A percentile compares a stretch with the other conserved stretches of the same genome.
phyloP scores from a whole-genome alignment of 1,284 basidiomycete genomes.

The Ceratobasidium sp. region DNA sequence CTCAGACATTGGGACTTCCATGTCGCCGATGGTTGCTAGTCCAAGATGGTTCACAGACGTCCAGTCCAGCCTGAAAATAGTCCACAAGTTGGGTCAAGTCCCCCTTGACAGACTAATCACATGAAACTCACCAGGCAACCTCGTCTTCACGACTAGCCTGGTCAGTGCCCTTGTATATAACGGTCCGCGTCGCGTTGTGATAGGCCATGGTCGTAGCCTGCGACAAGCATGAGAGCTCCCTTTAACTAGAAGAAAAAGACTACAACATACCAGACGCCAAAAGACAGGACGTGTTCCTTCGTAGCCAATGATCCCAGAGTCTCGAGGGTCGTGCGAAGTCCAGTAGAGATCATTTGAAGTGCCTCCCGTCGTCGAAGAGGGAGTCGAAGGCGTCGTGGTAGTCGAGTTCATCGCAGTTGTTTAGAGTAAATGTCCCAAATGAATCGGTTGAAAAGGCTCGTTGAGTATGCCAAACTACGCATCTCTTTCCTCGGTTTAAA shows the following conservation, averaged over 20 bases:
- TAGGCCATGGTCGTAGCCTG: constrained; percentile 45
- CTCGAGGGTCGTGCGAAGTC: constrained; percentile 71
- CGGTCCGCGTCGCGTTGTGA: constrained; percentile 41
- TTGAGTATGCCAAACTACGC: not conserved
- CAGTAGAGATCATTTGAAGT: constrained; percentile 70
- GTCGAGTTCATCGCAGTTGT: constrained; percentile 15
- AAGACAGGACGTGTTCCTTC: constrained; percentile 71
- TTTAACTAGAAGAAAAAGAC: not conserved
- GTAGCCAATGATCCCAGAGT: constrained; percentile 75
- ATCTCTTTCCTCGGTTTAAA: constrained; percentile 23
- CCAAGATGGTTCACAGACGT: constrained; percentile 68
- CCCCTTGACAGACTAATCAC: not conserved
- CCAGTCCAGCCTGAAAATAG: constrained; percentile 67
- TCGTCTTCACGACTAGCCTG: constrained; percentile 33
- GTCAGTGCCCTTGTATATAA: constrained; percentile 33
- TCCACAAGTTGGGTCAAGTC: not conserved
- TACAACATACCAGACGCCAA: constrained; percentile 55
- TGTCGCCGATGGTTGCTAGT: constrained; percentile 67
- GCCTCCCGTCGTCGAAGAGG: constrained; percentile 16
- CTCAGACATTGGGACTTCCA: constrained; percentile 72
- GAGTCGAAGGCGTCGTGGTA: constrained; percentile 18
- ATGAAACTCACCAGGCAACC: constrained; percentile 40
- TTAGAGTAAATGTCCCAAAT: constrained; percentile 3
- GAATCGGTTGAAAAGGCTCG: constrained; percentile 22
- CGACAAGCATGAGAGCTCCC: not conserved